Evolutionary conservation across 1,284 basidiomycete genomes (phyloP).

Genomic region (Xerocomus tenax): DNA sequence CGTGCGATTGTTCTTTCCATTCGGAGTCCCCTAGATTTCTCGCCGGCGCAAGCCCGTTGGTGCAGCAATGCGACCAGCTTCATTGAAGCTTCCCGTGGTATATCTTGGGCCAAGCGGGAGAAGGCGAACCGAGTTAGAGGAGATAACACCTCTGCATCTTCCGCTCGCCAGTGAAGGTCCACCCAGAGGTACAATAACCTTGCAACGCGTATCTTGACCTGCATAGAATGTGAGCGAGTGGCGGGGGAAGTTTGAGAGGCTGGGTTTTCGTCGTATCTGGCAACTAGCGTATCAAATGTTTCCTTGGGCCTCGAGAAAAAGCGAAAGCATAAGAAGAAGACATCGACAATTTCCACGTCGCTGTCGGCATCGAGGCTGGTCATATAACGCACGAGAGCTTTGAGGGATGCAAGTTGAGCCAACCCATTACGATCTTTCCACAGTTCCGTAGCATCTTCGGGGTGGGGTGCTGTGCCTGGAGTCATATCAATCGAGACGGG

Average conservation of each 20-base stretch:
- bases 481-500: constrained; percentile 20
- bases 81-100: constrained; percentile 27
- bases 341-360: constrained; percentile 35
- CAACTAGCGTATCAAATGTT: constrained; percentile 48
- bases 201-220: constrained; percentile 57
- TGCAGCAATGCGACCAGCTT: constrained; percentile 22
- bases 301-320: constrained; percentile 56
- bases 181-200: constrained; percentile 70
- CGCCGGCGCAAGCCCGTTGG: constrained; percentile 19
- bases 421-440: constrained; percentile 25
- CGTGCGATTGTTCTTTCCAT: constrained; percentile 26
- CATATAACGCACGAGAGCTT: constrained; percentile 42
- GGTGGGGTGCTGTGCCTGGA: constrained; percentile 19
- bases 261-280: constrained; percentile 48
- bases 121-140: constrained; percentile 33
- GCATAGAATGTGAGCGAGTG: constrained; percentile 38
- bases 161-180: constrained; percentile 61
- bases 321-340: constrained; percentile 74
- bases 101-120: constrained; percentile 22
- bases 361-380: constrained; percentile 35
- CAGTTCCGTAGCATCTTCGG: constrained; percentile 25
- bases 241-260: constrained; percentile 32
- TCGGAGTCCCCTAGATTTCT: constrained; percentile 19
- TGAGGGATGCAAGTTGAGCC: constrained; percentile 33
- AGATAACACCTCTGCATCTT: constrained; percentile 37